Evolutionary conservation across 1,139 yeast genomes (phyloP), one percentile per base, ranked within the genome.

Genomic region (Barnettozyma hawaiiensis): DNA sequence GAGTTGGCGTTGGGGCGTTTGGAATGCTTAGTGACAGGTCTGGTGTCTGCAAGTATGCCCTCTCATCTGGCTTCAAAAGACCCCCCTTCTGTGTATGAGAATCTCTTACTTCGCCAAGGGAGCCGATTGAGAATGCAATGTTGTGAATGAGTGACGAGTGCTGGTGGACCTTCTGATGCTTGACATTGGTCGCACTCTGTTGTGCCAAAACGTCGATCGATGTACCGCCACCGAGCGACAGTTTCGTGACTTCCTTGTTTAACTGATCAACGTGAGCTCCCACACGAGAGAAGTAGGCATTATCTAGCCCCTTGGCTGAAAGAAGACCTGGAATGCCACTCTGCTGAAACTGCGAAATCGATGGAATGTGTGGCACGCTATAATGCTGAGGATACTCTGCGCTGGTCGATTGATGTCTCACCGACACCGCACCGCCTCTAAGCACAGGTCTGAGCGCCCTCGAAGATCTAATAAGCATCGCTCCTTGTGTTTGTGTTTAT

Each of bases 61-160:
- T 49, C 7, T 62, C 59, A 6, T 50, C 51, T 16, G 70, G 58
- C 29, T 57, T 41, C 23, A 29, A 37, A 11, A 32, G 15, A 34
- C 52, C 59, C 43, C 52, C 59, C 43, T 12, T 31, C 40, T 38
- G 34, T 15, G 14, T 40, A 27, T 32, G 11, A 9, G 11, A 4
- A 10, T 49, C 55, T 43, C 57, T 49, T 20, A 55, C 53, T 14
- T 57, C 58, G 29, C 69, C 75, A 46, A 83, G 61, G 9, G 76
- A 67, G 38, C 80, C 80, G 51, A 81, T 65, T 44, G 78, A 73
- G 54, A 81, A 81, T 48, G 71, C 76, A 41, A 77, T 61, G 60
- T 80, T 82, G 63, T 75, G 73, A 46, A 83, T 66, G 31, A 76
- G 61, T 1, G 86, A 70, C 3, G 89, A 82, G 49, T 76, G 69